Conservation (phyloP, 371 early-diverging fungal genomes). For the Mycotypha africana region DNA sequence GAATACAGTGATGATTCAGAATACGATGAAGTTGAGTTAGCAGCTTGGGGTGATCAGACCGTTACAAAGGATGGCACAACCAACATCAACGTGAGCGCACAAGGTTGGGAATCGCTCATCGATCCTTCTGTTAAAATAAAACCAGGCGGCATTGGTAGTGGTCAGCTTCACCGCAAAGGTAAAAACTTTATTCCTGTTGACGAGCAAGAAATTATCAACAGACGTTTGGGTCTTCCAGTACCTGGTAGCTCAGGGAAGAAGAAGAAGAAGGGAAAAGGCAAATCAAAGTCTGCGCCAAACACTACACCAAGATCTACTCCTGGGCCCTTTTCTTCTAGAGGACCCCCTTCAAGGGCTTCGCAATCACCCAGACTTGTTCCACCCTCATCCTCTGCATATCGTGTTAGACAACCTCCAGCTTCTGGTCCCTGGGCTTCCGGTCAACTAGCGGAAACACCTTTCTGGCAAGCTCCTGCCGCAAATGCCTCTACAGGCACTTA, state of each 20-base stretch:
- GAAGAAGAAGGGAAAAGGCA: constrained; percentile 2
- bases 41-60: not conserved
- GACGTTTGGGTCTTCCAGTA: constrained; percentile 29
- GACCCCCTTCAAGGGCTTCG: constrained; percentile 12
- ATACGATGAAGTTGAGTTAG: not conserved
- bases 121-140: constrained; percentile 36
- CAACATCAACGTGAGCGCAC: constrained; percentile 18
- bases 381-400: constrained; percentile 1
- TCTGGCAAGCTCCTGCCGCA: constrained; percentile 26
- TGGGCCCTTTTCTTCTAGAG: not conserved
- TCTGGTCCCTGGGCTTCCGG: constrained; percentile 23
- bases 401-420: constrained; percentile 1
- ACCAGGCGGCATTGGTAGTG: constrained; percentile 35
- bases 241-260: constrained; percentile 21
- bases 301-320: constrained; percentile 3
- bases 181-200: constrained; percentile 41
- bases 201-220: constrained; percentile 33
- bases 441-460: constrained; percentile 25
- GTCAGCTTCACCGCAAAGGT: constrained; percentile 42
- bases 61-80: constrained; percentile 13
- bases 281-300: constrained; percentile 3
- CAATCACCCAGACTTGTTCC: too few relatives aligned
- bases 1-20: not conserved
- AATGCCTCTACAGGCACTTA: constrained; percentile 6
- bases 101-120: constrained; percentile 34